Base-by-base conservation (phyloP, 495 filamentous ascomycete genomes). In the Aspergillus baeticus region DNA sequence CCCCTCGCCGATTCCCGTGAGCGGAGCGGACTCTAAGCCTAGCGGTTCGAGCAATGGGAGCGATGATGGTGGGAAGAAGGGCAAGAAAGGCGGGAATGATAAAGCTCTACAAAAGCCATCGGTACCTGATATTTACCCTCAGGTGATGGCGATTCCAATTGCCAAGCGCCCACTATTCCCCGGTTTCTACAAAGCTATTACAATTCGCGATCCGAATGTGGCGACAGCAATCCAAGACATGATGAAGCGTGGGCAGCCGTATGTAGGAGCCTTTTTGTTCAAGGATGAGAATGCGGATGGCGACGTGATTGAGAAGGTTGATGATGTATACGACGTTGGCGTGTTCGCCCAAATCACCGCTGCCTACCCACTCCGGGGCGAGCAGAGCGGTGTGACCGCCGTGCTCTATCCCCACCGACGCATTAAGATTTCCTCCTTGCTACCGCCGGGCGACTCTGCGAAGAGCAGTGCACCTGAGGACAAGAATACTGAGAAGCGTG, bases 131-230 rank as follows among this genome's bases (percentile, higher is more conserved):
- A 86, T 97, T 35, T 99, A 99, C 69, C 94, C 95, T 18, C 93
- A 98, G 66, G 92, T 99, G 45, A 92, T 99, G 88, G 95, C 95
- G 1, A 93, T 99, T 52, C 94, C 95, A n/a, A 96, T 99, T 62
- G 88, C 90, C 5, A 92, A 94, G 73, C 83, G 95, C 43, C 95
- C 94, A 21, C 74, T 99, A 2, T 99, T 97, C 72, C 95, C 95
- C 0, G 95, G 95, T 0, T 99, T 96, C 74, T 99, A 99, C 75
- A 99, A 99, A 69, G 92, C 95, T 3, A 89, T 99, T 56, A 98
- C 94, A 5, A 92, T 99, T 50, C 87, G 87, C 58, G 90, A 99
- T 67, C 88, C 86, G 5, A 87, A 91, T 60, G 95, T 99, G 20
- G 85, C 89, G 29, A 80, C 83, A 34, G 95, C 95, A 13, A 95